Base-by-base conservation (phyloP, 805 yeast species). In the Saccharomyces jurei region DNA sequence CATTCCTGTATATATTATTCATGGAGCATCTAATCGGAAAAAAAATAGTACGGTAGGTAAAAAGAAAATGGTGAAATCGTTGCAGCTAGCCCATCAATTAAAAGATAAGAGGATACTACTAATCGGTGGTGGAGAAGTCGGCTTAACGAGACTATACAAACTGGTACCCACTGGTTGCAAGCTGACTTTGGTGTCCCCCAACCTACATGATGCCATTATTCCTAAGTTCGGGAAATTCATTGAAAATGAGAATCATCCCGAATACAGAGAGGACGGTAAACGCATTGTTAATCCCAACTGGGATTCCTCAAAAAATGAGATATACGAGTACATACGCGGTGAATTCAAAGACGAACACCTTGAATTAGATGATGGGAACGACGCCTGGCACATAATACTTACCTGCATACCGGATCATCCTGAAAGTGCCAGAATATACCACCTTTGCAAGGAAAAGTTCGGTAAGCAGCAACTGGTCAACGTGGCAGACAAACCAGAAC, bases 121-220 rank as follows among this genome's bases (percentile, higher is more conserved):
- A 9, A 63, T 70, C 14, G 74, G 74, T 9, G 71, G 65, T 21
- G 74, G 74, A n/a, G 69, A 64, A 41, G 71, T 70, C 14, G 67
- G 69, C 2, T 50, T 60, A 17, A 68, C 72, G 1, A 60, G 74
- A 52, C 47, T 70, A 14, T 58, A 57, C 22, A 70, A 70, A 48
- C 54, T 70, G 27, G 52, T 69, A 6, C 67, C 71, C 0, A 67
- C 72, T 1, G 71, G 70, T 9, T 64, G 71, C 44, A 59, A 60
- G 46, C 55, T 70, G n/a, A 66, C 71, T 2, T 50, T 69, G 3
- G 59, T 70, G 4, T 58, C 70, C 2, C 65, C 68, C 3, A 59
- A 54, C 13, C 50, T 66, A n/a, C 64, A 63, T 41, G 48, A 53
- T 1, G 52, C 53, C 22, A 60, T 61, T 13, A 36, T 51, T 26